These are phyloP conservation scores for Teunomyces kruisii DNA, from an alignment of 805 yeast species.

Conservation along the genomic window DNA sequence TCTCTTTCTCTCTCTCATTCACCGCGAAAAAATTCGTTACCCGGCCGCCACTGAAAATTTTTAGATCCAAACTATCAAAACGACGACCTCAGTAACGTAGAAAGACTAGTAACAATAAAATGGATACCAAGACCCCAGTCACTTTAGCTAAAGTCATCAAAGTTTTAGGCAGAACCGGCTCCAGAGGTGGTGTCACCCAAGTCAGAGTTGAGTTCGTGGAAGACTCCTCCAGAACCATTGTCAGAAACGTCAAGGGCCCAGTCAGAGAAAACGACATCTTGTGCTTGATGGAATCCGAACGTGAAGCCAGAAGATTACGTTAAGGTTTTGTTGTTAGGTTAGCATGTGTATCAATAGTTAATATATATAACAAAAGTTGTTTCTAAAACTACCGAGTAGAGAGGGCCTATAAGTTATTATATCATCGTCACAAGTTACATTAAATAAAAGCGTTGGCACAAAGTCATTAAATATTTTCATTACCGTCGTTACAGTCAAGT, in stretches of 20 bases:
- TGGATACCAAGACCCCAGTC: conserved; percentile 82
- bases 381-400: neutral
- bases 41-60: conserved; percentile 2
- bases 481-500: neutral
- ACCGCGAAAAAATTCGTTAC: neutral
- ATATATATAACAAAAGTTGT: neutral
- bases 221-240: conserved; percentile 92
- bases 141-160: conserved; percentile 99
- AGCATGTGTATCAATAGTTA: conserved; percentile 4
- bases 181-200: conserved; percentile 99
- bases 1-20: too few species aligned
- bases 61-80: neutral
- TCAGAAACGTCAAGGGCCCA: conserved; percentile 97
- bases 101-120: conserved; percentile 4
- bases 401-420: neutral
- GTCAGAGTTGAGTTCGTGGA: conserved; percentile 97
- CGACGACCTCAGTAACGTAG: neutral
- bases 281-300: conserved; percentile 99
- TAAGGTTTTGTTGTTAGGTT: conserved; percentile 35
- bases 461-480: neutral
- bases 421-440: too few species aligned
- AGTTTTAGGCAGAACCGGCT: conserved; percentile 99
- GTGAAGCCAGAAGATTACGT: conserved; percentile 98
- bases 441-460: neutral
- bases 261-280: conserved; percentile 97